Evolutionary conservation across 805 yeast genomes (phyloP).

Genomic region (Cyberlindnera mycetangii): DNA sequence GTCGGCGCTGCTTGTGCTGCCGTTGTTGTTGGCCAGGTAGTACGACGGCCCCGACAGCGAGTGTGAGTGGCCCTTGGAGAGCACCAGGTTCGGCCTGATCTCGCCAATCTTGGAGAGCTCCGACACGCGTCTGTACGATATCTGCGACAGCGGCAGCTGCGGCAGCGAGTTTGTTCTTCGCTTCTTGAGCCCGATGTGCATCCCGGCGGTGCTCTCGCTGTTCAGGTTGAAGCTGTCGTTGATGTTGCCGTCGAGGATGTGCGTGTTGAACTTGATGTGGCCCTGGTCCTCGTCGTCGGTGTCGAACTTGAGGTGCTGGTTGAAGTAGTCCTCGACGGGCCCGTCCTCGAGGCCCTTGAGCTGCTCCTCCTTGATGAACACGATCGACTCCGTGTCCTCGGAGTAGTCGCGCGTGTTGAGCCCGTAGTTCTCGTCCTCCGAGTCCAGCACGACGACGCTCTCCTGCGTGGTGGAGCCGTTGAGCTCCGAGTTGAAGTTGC

Average conservation of each 20-base stretch:
- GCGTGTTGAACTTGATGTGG: slow-evolving; percentile 8
- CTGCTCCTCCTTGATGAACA: slow-evolving; percentile 15
- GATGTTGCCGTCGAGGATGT: slow-evolving; percentile 8
- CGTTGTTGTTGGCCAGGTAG: no score
- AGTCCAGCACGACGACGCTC: slow-evolving; percentile 36
- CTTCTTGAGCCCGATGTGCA: slow-evolving; percentile 35
- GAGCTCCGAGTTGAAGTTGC: slow-evolving; percentile 14
- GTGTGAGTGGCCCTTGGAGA: slow-evolving; percentile 5
- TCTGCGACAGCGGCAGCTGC: slow-evolving; percentile 47
- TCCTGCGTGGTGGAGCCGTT: slow-evolving; percentile 9
- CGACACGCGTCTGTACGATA: slow-evolving; percentile 37
- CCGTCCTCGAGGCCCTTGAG: slow-evolving; percentile 4
- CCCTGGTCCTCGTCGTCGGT: slow-evolving; percentile 18
- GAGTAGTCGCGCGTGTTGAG: slow-evolving; percentile 16
- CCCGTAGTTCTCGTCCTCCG: slow-evolving; percentile 36
- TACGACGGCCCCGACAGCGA: no score
- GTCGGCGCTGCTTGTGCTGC: no score
- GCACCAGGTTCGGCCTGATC: slow-evolving; percentile 34
- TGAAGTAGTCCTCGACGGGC: slow-evolving; percentile 12
- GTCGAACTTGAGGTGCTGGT: slow-evolving; percentile 12
- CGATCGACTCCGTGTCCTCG: slow-evolving; percentile 15
- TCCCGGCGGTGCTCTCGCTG: slow-evolving; percentile 11
- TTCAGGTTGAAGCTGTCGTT: slow-evolving; percentile 18
- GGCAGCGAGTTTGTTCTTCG: slow-evolving; percentile 53
- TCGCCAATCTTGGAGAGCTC: slow-evolving; percentile 40